Evolutionary conservation across 371 early-diverging fungal species (phyloP).

Genomic region (Mortierella sp.): DNA sequence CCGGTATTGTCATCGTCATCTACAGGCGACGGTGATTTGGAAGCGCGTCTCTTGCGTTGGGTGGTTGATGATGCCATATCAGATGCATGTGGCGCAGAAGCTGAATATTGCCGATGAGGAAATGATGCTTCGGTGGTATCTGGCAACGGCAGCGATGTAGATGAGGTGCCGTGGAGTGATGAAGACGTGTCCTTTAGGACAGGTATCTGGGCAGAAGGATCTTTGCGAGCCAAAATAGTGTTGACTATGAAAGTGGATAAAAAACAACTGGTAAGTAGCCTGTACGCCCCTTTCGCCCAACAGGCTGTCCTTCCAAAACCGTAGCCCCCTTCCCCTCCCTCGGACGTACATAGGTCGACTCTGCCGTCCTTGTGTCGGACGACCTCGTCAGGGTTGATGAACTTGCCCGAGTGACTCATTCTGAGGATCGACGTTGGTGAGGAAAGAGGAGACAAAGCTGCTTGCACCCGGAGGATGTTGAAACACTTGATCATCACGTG

Average conservation of each 20-base stretch:
- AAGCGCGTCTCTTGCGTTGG: not conserved
- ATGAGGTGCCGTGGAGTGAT: not conserved
- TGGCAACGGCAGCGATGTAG: not conserved
- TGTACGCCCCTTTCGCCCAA: too few species aligned
- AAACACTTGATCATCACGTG: too few species aligned
- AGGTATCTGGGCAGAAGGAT: slow-evolving; percentile 26
- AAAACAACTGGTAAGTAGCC: not conserved
- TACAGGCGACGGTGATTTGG: not conserved
- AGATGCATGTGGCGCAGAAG: not conserved
- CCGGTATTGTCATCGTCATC: not conserved
- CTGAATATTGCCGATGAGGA: not conserved
- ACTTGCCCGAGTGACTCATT: slow-evolving; percentile 16
- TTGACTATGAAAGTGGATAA: slow-evolving; percentile 8
- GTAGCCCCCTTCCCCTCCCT: too few species aligned
- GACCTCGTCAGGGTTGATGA: slow-evolving; percentile 19
- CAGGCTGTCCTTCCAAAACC: not conserved
- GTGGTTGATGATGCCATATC: not conserved
- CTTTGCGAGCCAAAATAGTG: slow-evolving; percentile 28
- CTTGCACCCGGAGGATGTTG: too few species aligned
- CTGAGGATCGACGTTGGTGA: not conserved
- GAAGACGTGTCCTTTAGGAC: slow-evolving; percentile 2
- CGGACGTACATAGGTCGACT: slow-evolving; percentile 34
- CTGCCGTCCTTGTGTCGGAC: slow-evolving; percentile 28
- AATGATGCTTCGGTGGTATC: not conserved
- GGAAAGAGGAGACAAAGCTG: not conserved